Evolutionary conservation across 768 basidiomycete species (phyloP).

Genomic region (Myochromella boudieri): DNA sequence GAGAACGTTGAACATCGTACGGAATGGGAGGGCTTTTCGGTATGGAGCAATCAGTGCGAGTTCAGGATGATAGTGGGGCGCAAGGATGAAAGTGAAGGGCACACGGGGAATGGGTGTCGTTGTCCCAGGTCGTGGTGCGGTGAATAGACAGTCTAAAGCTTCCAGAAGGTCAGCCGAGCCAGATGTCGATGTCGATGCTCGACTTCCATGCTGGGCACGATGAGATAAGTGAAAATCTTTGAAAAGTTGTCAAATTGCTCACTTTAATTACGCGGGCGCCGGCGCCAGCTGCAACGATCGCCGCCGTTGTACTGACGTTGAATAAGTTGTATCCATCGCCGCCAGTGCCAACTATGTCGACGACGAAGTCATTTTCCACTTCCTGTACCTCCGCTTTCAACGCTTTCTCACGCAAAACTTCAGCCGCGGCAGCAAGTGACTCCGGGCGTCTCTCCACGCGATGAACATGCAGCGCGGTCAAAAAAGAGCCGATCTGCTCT

Average conservation of each 20-base stretch:
- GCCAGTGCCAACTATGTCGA: slow-evolving; percentile 84
- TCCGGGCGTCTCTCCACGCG: slow-evolving; percentile 76
- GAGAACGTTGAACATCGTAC: slow-evolving; percentile 94
- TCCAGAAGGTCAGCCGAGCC: slow-evolving; percentile 93
- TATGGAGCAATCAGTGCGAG: slow-evolving; percentile 81
- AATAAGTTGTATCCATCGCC: slow-evolving; percentile 96
- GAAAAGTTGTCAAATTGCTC: slow-evolving; percentile 3
- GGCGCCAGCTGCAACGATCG: slow-evolving; percentile 90
- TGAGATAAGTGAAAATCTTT: neutral
- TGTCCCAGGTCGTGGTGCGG: slow-evolving; percentile 54
- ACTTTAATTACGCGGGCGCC: slow-evolving; percentile 94
- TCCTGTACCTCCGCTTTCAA: slow-evolving; percentile 61
- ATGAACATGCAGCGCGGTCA: slow-evolving; percentile 81
- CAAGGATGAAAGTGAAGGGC: slow-evolving; percentile 93
- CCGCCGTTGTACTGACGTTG: slow-evolving; percentile 96
- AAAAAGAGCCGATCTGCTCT: slow-evolving; percentile 84
- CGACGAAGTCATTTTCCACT: slow-evolving; percentile 68
- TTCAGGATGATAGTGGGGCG: slow-evolving; percentile 89
- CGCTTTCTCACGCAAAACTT: slow-evolving; percentile 69
- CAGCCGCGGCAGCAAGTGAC: slow-evolving; percentile 76
- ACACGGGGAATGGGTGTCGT: slow-evolving; percentile 60
- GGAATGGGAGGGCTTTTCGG: slow-evolving; percentile 86
- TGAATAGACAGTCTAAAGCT: slow-evolving; percentile 77
- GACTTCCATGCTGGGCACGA: slow-evolving; percentile 75
- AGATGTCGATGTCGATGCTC: slow-evolving; percentile 91